Conservation (phyloP, 2,329 filamentous ascomycete species). For the Trichophyton simii region DNA sequence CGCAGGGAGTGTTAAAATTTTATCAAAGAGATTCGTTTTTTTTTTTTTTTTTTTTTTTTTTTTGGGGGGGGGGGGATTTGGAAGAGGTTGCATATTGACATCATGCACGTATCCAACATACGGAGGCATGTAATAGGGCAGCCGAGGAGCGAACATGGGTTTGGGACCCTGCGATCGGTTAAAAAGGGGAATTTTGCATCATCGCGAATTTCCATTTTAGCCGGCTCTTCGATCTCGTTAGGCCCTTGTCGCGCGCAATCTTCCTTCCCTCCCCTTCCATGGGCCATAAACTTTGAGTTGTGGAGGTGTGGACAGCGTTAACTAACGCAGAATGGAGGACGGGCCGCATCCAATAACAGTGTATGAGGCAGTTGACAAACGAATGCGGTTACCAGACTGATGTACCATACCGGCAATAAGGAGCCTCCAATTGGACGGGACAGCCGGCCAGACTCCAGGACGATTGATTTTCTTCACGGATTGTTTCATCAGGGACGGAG, state of each 20-base stretch:
- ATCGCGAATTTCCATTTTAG: conserved; percentile 4
- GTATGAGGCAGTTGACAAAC: background rate
- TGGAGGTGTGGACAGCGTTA: background rate
- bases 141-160: background rate
- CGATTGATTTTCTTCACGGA: background rate
- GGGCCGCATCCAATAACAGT: background rate
- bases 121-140: background rate
- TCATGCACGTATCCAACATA: background rate
- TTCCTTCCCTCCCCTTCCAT: background rate
- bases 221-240: background rate
- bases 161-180: background rate
- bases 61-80: background rate
- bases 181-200: conserved; percentile 4
- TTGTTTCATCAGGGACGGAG: background rate
- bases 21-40: background rate
- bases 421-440: background rate
- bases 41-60: too few species aligned
- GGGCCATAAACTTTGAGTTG: background rate
- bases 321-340: background rate
- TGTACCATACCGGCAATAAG: background rate
- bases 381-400: background rate
- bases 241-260: background rate
- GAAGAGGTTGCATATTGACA: background rate
- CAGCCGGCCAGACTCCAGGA: background rate
- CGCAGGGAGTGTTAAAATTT: background rate